These are phyloP conservation scores for Chaetoscypha palmicola DNA, from an alignment of 2,329 filamentous ascomycete species.

Conservation along the genomic window DNA sequence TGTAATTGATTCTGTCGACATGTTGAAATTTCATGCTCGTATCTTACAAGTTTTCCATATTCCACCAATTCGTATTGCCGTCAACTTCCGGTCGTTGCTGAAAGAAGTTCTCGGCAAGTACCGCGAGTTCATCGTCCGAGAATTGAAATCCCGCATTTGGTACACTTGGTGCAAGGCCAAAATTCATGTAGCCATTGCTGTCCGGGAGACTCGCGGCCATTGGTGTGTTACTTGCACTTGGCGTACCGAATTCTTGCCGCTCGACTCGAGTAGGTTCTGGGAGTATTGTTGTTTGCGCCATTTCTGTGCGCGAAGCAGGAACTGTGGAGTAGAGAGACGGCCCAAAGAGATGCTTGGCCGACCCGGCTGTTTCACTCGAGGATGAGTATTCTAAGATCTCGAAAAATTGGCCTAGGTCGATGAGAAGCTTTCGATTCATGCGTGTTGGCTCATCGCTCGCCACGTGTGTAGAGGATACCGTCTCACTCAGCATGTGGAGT, in stretches of 20 bases:
- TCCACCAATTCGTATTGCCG: slow-evolving; percentile 26
- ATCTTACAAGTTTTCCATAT: slow-evolving; percentile 16
- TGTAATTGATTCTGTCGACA: no score
- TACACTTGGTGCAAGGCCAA: not conserved
- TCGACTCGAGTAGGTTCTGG: slow-evolving; percentile 37
- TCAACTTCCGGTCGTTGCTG: slow-evolving; percentile 32
- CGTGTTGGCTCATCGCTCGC: slow-evolving; percentile 23
- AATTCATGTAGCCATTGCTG: not conserved
- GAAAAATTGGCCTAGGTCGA: slow-evolving; percentile 42
- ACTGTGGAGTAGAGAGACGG: slow-evolving; percentile 32
- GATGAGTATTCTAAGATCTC: slow-evolving; percentile 42
- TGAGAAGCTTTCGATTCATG: slow-evolving; percentile 33
- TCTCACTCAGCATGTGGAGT: slow-evolving; percentile 36
- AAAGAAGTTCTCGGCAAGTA: slow-evolving; percentile 42
- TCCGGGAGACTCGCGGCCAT: slow-evolving; percentile 13
- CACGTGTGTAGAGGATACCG: slow-evolving; percentile 38
- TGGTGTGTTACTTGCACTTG: slow-evolving; percentile 16
- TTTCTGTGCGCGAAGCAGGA: slow-evolving; percentile 30
- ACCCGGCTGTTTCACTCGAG: slow-evolving; percentile 32
- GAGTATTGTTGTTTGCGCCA: slow-evolving; percentile 37
- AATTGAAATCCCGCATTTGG: slow-evolving; percentile 14
- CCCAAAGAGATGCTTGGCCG: slow-evolving; percentile 36
- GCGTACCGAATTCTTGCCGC: slow-evolving; percentile 24
- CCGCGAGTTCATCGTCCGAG: slow-evolving; percentile 38
- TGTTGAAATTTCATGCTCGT: not conserved